Evolutionary conservation across 164 flowering plant species (phyloP).

Genomic region (Tetrastigma voinierianum): DNA sequence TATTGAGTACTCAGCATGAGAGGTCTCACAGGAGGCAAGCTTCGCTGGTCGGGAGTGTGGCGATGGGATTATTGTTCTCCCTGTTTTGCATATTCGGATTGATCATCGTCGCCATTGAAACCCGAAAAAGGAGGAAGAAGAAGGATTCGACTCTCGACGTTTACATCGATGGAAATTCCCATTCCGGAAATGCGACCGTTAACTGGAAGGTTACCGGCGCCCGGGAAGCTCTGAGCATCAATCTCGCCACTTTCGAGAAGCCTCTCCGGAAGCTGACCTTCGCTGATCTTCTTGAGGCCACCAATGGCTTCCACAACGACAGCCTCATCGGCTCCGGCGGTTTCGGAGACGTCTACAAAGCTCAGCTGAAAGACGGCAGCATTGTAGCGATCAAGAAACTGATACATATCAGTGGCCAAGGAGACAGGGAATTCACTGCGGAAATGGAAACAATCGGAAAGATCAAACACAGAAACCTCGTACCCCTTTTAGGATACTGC

Average conservation of each 20-base stretch:
- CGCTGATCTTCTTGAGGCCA: constrained; percentile 92
- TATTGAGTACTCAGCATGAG: constrained; percentile 28
- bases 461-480: constrained; percentile 92
- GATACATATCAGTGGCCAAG: constrained; percentile 89
- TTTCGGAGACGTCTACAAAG: constrained; percentile 96
- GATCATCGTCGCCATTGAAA: constrained; percentile 59
- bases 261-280: constrained; percentile 90
- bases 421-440: constrained; percentile 95
- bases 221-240: constrained; percentile 83
- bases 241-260: constrained; percentile 85
- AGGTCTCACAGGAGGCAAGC: constrained; percentile 59
- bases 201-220: constrained; percentile 75
- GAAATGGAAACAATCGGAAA: constrained; percentile 99
- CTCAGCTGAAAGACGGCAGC: constrained; percentile 80
- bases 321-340: constrained; percentile 92
- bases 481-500: constrained; percentile 92
- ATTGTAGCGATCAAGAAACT: constrained; percentile 92
- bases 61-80: constrained; percentile 80
- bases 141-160: constrained; percentile 53
- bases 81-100: constrained; percentile 75
- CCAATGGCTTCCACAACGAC: constrained; percentile 83
- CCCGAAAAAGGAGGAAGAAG: constrained; percentile 64
- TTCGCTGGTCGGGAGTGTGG: constrained; percentile 82
- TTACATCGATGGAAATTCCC: constrained; percentile 53
- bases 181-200: constrained; percentile 53